These are phyloP conservation scores for Aciculosporium take DNA, from an alignment of 2,329 filamentous ascomycete species.

Conservation along the genomic window DNA sequence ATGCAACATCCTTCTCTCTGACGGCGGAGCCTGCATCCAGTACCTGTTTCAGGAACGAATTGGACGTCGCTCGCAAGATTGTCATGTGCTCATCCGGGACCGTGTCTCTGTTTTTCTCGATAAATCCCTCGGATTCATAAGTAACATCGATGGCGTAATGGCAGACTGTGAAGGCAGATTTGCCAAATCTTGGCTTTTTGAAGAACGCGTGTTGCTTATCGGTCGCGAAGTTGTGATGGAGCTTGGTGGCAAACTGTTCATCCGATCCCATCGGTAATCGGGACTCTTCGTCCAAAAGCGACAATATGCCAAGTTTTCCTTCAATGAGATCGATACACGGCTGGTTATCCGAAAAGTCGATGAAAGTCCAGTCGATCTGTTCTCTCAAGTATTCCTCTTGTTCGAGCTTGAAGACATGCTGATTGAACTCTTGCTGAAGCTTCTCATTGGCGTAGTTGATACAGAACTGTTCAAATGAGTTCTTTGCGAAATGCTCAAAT, in stretches of 20 bases:
- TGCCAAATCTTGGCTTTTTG: conserved; percentile 96
- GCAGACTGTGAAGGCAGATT: conserved; percentile 93
- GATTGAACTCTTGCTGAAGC: conserved; percentile 96
- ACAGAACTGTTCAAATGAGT: conserved; percentile 99
- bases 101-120: conserved; percentile 98
- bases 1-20: conserved; percentile 71
- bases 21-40: conserved; percentile 74
- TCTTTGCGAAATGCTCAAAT: conserved; percentile 98
- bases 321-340: conserved; percentile 98
- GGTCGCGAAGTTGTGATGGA: conserved; percentile 81
- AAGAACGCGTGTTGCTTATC: conserved; percentile 95
- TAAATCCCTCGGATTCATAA: conserved; percentile 97
- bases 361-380: conserved; percentile 98
- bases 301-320: conserved; percentile 85
- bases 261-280: conserved; percentile 93
- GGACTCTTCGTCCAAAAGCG: conserved; percentile 89
- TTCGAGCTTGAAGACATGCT: conserved; percentile 97
- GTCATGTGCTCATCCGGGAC: conserved; percentile 98
- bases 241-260: conserved; percentile 89
- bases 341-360: conserved; percentile 98
- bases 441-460: conserved; percentile 99
- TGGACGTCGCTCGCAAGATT: conserved; percentile 70
- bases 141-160: conserved; percentile 97
- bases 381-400: conserved; percentile 95
- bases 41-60: conserved; percentile 72